phyloP scores from a whole-genome alignment of 768 basidiomycete species.

The Tephrocybe sp. region DNA sequence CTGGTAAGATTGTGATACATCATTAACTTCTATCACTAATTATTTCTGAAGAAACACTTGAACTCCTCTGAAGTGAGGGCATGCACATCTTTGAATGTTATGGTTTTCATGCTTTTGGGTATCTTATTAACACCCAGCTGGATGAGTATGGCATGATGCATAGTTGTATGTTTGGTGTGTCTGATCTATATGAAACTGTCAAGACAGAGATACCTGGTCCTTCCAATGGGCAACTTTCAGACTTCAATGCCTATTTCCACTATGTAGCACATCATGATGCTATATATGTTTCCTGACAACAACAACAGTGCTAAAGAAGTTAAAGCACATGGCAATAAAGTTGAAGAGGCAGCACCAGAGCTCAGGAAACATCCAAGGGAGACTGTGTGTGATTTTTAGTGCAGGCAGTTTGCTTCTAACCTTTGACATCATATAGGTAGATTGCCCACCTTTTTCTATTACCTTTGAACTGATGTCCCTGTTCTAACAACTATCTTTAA shows the following conservation, averaged over 20 bases:
- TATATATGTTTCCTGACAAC: no score
- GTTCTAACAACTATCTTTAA: not conserved
- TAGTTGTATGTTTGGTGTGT: not conserved
- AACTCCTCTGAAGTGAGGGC: no score
- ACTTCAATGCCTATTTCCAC: not conserved
- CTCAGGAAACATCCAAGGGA: not conserved
- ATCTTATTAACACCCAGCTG: not conserved
- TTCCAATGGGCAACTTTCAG: not conserved
- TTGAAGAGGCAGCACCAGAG: not conserved
- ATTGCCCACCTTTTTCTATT: not conserved
- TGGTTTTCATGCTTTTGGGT: slow-evolving; percentile 1
- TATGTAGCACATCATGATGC: not conserved
- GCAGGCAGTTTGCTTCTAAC: not conserved
- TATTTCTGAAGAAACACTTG: no score
- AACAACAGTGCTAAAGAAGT: not conserved
- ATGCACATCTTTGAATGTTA: not conserved
- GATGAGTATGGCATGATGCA: not conserved
- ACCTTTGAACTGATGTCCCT: not conserved
- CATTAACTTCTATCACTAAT: not conserved
- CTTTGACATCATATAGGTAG: not conserved
- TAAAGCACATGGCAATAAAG: not conserved
- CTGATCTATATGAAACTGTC: not conserved
- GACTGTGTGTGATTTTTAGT: no score
- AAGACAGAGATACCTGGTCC: not conserved
- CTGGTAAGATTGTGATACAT: not conserved